Percentiles rank a stretch among this genome's conserved stretches.
These are phyloP conservation scores for Epichloe sylvatica DNA, from an alignment of 2,329 filamentous ascomycete species.

Conservation along the genomic window DNA sequence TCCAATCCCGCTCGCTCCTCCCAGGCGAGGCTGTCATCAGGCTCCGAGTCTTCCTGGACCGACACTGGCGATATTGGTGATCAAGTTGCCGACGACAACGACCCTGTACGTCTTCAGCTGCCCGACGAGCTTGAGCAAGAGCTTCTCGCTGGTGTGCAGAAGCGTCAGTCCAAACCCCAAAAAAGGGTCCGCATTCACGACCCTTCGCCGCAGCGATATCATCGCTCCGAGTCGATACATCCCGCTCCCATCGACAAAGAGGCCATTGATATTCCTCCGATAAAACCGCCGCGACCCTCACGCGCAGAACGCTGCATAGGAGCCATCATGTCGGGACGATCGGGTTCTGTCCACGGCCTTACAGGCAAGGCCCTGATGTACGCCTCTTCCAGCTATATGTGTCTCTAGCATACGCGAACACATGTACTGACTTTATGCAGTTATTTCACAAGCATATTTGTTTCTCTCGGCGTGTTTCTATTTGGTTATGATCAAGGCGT, in stretches of 20 bases:
- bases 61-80: conserved; percentile 92
- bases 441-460: conserved; percentile 89
- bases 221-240: conserved; percentile 23
- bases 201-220: conserved; percentile 27
- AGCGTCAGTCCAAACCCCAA: conserved; percentile 31
- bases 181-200: conserved; percentile 62
- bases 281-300: conserved; percentile 47
- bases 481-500: conserved; percentile 87
- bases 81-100: conserved; percentile 70
- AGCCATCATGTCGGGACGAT: conserved; percentile 72
- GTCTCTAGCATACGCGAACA: background rate
- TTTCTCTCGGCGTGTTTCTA: conserved; percentile 73
- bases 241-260: conserved; percentile 45
- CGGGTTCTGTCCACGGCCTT: conserved; percentile 70
- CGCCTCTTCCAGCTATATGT: conserved; percentile 9
- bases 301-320: conserved; percentile 59
- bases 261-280: conserved; percentile 68
- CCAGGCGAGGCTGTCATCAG: conserved; percentile 35
- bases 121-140: conserved; percentile 51
- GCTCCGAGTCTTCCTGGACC: conserved; percentile 68
- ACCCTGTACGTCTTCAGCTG: conserved; percentile 62
- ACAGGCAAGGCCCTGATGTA: conserved; percentile 92
- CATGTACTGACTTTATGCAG: conserved; percentile 28
- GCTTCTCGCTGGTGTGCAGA: conserved; percentile 36
- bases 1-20: conserved; percentile 26